phyloP scores from a whole-genome alignment of 1,284 basidiomycete species.

The Thecaphora thlaspeos region DNA sequence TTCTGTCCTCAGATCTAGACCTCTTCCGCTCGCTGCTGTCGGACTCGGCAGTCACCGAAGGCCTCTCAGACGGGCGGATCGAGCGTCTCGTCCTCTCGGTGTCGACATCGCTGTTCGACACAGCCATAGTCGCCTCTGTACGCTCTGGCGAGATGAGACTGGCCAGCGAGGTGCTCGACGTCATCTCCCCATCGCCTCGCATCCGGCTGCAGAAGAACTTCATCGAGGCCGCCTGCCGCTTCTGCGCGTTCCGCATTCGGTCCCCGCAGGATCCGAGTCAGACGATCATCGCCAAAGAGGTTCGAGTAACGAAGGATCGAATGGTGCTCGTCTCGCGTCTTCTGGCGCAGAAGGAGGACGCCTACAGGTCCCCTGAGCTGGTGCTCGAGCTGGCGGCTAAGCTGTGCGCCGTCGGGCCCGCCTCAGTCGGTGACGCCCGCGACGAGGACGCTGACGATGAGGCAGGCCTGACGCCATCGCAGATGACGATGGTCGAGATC shows the following conservation, averaged over 20 bases:
- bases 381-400: conserved; percentile 21
- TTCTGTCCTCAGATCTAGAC: conserved; percentile 17
- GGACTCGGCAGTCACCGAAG: not conserved
- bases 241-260: conserved; percentile 29
- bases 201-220: conserved; percentile 15
- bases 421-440: not conserved
- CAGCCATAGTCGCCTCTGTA: conserved; percentile 8
- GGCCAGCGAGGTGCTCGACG: conserved; percentile 14
- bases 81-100: conserved; percentile 21
- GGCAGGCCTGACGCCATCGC: not conserved
- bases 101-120: conserved; percentile 20
- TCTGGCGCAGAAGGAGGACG: conserved; percentile 16
- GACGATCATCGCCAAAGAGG: conserved; percentile 18
- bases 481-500: conserved; percentile 12
- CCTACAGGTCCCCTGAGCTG: conserved; percentile 25
- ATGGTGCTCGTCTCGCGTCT: conserved; percentile 19
- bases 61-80: conserved; percentile 1
- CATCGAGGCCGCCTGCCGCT: conserved; percentile 31
- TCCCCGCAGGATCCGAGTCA: conserved; percentile 5
- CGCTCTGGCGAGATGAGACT: conserved; percentile 15
- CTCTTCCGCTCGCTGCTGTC: conserved; percentile 16
- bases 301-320: conserved; percentile 14
- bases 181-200: conserved; percentile 1
- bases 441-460: not conserved
- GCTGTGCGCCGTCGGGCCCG: conserved; percentile 5